These are phyloP conservation scores for Skeletonema grethae DNA, from an alignment of 108 stramenopile genomes.

Conservation along the genomic window DNA sequence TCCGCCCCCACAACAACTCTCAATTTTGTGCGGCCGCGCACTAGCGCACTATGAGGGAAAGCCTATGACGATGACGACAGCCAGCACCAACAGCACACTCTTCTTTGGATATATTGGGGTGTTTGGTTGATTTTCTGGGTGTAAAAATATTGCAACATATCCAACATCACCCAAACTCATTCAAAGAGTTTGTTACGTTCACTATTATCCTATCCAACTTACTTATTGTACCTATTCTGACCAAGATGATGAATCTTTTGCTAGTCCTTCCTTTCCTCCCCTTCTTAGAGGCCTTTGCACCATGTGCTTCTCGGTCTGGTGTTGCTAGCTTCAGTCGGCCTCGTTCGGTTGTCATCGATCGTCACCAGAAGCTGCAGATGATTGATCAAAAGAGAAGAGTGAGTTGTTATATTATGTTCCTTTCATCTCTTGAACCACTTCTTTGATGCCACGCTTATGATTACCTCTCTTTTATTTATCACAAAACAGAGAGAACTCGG, in stretches of 20 bases:
- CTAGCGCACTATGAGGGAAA: no score
- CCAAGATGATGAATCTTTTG: background rate
- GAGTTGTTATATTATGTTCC: background rate
- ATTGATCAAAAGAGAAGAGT: background rate
- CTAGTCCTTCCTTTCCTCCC: slow-evolving; percentile 14
- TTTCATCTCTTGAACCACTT: no score
- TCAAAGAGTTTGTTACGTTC: no score
- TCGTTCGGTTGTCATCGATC: background rate
- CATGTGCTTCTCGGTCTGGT: background rate
- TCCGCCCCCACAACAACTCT: no score
- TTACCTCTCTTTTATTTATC: background rate
- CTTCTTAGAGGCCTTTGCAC: slow-evolving; percentile 14
- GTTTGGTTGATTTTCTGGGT: background rate
- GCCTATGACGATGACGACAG: background rate
- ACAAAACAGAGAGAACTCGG: slow-evolving; percentile 63
- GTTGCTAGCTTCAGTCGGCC: background rate
- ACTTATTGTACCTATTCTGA: no score
- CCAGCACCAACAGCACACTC: no score
- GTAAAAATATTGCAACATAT: no score
- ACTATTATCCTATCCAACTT: no score
- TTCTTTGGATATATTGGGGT: no score
- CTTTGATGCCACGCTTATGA: no score
- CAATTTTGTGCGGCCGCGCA: no score
- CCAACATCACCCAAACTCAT: no score
- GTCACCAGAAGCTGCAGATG: background rate